phyloP scores from a whole-genome alignment of 192 early-diverging fungal genomes.

The Pilaira anomala region DNA sequence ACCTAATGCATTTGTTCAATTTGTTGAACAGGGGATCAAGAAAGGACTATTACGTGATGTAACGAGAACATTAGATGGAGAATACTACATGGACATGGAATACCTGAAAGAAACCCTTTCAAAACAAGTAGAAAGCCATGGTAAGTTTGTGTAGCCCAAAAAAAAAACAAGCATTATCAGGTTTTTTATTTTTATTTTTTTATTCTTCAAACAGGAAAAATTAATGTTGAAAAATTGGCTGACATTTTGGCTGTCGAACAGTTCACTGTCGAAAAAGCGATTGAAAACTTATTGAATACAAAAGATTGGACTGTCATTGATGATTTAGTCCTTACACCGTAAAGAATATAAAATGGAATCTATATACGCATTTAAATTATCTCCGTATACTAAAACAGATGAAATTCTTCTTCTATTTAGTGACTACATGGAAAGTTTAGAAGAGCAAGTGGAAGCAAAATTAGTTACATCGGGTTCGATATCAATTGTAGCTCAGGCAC shows the following conservation, averaged over 20 bases:
- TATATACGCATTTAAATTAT: too few relatives aligned
- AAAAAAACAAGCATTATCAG: too few relatives aligned
- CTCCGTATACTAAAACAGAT: too few relatives aligned
- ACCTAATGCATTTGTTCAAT: not conserved
- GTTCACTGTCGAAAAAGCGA: not conserved
- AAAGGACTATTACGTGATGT: not conserved
- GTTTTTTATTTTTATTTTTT: too few relatives aligned
- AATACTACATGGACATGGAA: not conserved
- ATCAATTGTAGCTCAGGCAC: not conserved
- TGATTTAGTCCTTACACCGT: not conserved
- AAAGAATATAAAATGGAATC: not conserved
- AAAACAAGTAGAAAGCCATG: too few relatives aligned
- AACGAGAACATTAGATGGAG: not conserved
- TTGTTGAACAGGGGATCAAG: not conserved
- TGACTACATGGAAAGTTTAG: too few relatives aligned
- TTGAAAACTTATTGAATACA: not conserved
- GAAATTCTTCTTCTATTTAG: too few relatives aligned
- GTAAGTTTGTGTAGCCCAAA: too few relatives aligned
- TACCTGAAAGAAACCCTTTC: too few relatives aligned
- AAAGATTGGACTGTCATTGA: not conserved
- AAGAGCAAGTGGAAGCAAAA: too few relatives aligned
- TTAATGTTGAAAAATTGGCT: not conserved
- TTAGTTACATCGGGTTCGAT: not conserved
- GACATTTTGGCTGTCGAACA: not conserved
- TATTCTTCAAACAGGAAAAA: not conserved